phyloP scores from a whole-genome alignment of 208 protist genomes.

The Phytomonas sp. region DNA sequence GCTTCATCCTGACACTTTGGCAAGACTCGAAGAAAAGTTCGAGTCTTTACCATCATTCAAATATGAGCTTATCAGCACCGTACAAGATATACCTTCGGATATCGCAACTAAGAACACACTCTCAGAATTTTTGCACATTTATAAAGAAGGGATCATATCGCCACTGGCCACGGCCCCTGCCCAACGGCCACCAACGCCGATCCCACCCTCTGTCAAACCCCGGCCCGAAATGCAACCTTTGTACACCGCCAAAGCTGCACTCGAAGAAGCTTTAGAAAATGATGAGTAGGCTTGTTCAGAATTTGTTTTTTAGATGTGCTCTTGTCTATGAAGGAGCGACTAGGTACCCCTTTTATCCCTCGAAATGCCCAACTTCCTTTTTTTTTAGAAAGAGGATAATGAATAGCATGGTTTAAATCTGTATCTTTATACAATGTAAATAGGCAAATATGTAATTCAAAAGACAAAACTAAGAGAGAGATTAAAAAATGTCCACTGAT shows the following conservation, averaged over 20 bases:
- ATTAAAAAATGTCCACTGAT: not conserved
- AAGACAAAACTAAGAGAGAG: not conserved
- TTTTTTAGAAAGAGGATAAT: not conserved
- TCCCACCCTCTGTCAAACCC: slow-evolving; percentile 56
- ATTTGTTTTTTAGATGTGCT: not conserved
- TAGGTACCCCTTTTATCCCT: not conserved
- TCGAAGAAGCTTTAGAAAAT: slow-evolving; percentile 40
- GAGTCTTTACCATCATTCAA: not conserved
- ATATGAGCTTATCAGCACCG: not conserved
- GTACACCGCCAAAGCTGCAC: slow-evolving; percentile 52
- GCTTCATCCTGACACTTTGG: slow-evolving; percentile 51
- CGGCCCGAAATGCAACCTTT: slow-evolving; percentile 76
- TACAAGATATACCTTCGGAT: not conserved
- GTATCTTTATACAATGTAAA: not conserved
- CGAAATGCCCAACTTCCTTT: not conserved
- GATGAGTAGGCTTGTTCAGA: slow-evolving; percentile 19
- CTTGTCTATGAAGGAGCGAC: not conserved
- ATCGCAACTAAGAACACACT: not conserved
- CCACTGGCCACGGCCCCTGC: slow-evolving; percentile 44
- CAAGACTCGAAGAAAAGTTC: slow-evolving; percentile 41
- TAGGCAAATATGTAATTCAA: slow-evolving; percentile 1
- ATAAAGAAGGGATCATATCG: slow-evolving; percentile 12
- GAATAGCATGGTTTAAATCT: not conserved
- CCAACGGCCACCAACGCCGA: slow-evolving; percentile 76
- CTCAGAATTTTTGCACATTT: not conserved